These are phyloP conservation scores for Physcia stellaris DNA, from an alignment of 495 filamentous ascomycete genomes.

Conservation along the genomic window DNA sequence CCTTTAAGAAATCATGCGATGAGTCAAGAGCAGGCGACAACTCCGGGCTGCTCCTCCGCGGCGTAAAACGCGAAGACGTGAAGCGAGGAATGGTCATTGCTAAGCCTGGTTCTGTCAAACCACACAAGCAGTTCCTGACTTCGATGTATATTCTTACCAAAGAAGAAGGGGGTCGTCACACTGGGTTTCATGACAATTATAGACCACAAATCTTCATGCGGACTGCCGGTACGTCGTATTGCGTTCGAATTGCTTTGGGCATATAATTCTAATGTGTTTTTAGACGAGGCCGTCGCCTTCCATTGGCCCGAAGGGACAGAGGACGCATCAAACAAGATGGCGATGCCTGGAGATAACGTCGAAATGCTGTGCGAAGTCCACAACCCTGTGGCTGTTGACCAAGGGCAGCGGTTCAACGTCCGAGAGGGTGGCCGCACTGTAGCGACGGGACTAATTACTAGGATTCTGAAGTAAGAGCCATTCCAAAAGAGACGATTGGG, in stretches of 20 bases:
- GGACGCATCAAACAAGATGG: conserved; percentile 52
- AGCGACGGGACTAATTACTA: conserved; percentile 81
- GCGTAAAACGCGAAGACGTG: conserved; percentile 87
- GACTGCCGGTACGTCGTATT: conserved; percentile 59
- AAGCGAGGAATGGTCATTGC: conserved; percentile 85
- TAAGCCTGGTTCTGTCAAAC: conserved; percentile 60
- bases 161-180: conserved; percentile 94
- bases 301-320: conserved; percentile 67
- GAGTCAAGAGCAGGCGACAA: conserved; percentile 92
- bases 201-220: conserved; percentile 89
- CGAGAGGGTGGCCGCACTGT: conserved; percentile 92
- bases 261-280: no score
- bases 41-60: conserved; percentile 92
- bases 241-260: no score
- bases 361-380: conserved; percentile 81
- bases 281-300: conserved; percentile 68
- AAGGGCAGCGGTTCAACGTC: conserved; percentile 88
- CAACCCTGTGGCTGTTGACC: conserved; percentile 71
- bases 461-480: conserved; percentile 42
- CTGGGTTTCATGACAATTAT: conserved; percentile 86
- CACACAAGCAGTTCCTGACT: conserved; percentile 78
- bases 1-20: conserved; percentile 97
- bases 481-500: not conserved
- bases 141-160: conserved; percentile 95
- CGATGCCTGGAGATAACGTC: conserved; percentile 97